Evolutionary conservation across 2,329 filamentous ascomycete species (phyloP), one percentile per base, ranked within the genome.

Genomic region (Diaporthe caulivora): DNA sequence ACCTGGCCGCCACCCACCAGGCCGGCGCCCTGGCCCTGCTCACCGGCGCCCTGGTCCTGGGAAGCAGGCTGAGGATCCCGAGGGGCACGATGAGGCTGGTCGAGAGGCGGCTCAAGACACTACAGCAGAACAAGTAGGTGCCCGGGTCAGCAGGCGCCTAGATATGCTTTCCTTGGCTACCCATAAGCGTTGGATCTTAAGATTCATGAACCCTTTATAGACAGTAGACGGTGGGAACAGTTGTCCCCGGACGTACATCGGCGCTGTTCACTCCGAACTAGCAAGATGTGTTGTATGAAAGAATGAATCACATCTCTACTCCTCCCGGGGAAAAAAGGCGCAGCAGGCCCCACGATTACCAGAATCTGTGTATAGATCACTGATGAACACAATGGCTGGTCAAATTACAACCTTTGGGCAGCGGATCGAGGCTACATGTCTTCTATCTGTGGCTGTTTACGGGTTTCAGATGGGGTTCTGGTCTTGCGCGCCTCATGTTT

Each of bases 1-100:
- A 93, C 75, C 86, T 99, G 13, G 97, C 96, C 0, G 95, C 96
- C 3, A 92, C 94, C 10, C 97, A 99, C 83, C 97, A 99, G 84
- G 97, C 97, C 2, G 96, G 97, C 51, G 94, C 92, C 74, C 84
- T 99, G 77, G 94, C 94, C 2, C 86, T 99, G 26, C 84, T 99
- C 75, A 97, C 94, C 0, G 95, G 94, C 57, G 92, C 92, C 0
- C 86, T 98, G 29, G 88, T 98, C 1, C 86, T 98, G 49, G 94
- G 94, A 15, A 95, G 92, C 78, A 89, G 95, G 53, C 83, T 97
- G 71, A 94, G 93, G 84, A 87, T 95, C 70, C 94, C 95, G 1
- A 91, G 87, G 77, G 86, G 91, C 40, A 91, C 91, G 1, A 83
- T 93, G 65, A 87, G 86, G 70, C 80, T 94, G 74, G 83, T 95